Base-by-base conservation (phyloP, 2,329 filamentous ascomycete species). In the Oidium heveae region DNA sequence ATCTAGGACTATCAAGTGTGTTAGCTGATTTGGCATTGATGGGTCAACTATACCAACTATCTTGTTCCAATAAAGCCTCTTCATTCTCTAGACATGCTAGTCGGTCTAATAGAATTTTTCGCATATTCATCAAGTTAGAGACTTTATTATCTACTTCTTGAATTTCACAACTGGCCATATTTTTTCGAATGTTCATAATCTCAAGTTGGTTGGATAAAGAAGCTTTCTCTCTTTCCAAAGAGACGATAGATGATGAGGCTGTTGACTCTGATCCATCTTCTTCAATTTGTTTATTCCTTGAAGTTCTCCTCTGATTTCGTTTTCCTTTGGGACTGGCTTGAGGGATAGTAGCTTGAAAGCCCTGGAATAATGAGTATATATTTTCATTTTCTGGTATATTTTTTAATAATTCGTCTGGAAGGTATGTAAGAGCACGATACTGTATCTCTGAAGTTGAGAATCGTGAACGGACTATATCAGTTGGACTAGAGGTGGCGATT, bases 111-210 rank as follows among this genome's bases (percentile, higher is more conserved):
- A 96, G 84, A 57, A 95, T 93, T 64, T 82, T 84, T 60, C 91
- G 82, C 86, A 96, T 95, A 58, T 79, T 86, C 61, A 86, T 82
- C 55, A 98, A 72, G 66, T 96, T 96, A 57, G 86, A 79, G 59
- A 98, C 89, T 68, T 96, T 98, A 69, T 84, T 88, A 69, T 98
- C 91, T 57, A 98, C 94, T 64, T 98, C 91, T 57, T 80, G 79
- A 56, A 98, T 96, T 68, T 98, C 91, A 58, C 86, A 84, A 63
- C 86, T 91, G 61, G 88, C 89, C 89, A 98, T 95, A 64, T 91
- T 94, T 68, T 98, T 98, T 57, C 91, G 78, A 58, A 96, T 79
- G 3, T 82, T 77, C 70, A 96, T 79, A 77, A 95, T 85, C 64
- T 96, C 87, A 61, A 98, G 72, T 60, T 86, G 78, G 66, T 93